These are phyloP conservation scores for Lachancea waltii DNA, from an alignment of 805 yeast genomes.

Conservation along the genomic window DNA sequence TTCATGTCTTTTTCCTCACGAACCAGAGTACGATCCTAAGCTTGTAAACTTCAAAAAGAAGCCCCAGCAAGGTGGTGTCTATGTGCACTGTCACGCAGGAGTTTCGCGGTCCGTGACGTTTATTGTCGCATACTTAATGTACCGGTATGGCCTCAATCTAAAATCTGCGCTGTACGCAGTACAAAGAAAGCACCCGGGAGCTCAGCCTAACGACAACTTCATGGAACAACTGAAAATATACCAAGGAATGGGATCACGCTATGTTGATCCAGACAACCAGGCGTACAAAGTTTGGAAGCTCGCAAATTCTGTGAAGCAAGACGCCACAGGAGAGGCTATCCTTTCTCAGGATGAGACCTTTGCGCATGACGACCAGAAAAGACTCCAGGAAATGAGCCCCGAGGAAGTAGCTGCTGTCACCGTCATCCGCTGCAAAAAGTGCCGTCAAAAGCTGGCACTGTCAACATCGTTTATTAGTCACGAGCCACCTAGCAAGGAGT, in stretches of 20 bases:
- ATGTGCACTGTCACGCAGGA: slow-evolving; percentile 85
- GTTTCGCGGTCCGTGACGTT: slow-evolving; percentile 86
- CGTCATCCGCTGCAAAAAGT: slow-evolving; percentile 69
- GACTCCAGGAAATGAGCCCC: slow-evolving; percentile 20
- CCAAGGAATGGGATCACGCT: slow-evolving; percentile 37
- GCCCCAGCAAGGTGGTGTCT: slow-evolving; percentile 40
- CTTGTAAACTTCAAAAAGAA: slow-evolving; percentile 27
- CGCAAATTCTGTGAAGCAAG: slow-evolving; percentile 33
- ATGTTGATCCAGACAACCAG: slow-evolving; percentile 28
- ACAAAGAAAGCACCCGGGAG: slow-evolving; percentile 50
- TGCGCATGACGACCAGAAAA: slow-evolving; percentile 23
- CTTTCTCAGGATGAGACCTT: slow-evolving; percentile 29
- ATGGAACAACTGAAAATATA: slow-evolving; percentile 63
- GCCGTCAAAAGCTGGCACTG: slow-evolving; percentile 65
- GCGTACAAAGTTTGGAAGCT: slow-evolving; percentile 41
- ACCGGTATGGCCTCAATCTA: slow-evolving; percentile 51
- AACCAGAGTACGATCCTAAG: slow-evolving; percentile 28
- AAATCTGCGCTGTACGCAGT: slow-evolving; percentile 70
- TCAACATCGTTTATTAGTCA: slow-evolving; percentile 59
- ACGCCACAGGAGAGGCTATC: slow-evolving; percentile 37
- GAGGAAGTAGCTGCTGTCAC: slow-evolving; percentile 26
- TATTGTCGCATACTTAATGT: slow-evolving; percentile 84
- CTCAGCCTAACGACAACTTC: slow-evolving; percentile 71
- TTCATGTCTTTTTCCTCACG: slow-evolving; percentile 46
- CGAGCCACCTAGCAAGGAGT: slow-evolving; percentile 55